These are phyloP conservation scores for Leishmania tropica DNA, from an alignment of 208 protist genomes.

Conservation along the genomic window DNA sequence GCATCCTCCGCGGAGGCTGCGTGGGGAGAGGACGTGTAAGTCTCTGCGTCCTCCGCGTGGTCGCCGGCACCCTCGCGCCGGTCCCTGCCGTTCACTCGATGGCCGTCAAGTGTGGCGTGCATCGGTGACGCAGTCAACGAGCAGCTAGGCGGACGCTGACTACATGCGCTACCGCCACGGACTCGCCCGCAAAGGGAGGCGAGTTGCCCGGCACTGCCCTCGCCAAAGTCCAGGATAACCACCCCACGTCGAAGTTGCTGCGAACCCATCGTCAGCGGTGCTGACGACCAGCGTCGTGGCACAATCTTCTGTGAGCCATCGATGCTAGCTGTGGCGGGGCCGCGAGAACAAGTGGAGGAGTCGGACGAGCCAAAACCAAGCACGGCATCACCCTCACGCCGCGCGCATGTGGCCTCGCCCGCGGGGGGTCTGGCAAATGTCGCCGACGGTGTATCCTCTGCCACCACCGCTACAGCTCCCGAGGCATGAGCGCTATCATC, in stretches of 20 bases:
- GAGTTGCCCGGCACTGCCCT: conserved; percentile 80
- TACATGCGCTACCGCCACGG: conserved; percentile 7
- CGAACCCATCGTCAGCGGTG: neutral
- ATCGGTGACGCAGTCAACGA: neutral
- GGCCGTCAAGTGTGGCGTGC: neutral
- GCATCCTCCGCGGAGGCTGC: too few relatives aligned
- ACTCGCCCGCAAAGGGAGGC: conserved; percentile 36
- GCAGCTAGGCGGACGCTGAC: neutral
- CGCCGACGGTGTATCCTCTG: neutral
- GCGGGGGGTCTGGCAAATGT: neutral
- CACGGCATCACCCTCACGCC: neutral
- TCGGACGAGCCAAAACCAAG: too few relatives aligned
- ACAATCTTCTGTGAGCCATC: neutral
- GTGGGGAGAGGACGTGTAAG: too few relatives aligned
- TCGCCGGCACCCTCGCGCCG: neutral
- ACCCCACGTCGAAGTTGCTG: conserved; percentile 39
- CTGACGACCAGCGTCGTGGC: neutral
- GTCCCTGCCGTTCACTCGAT: neutral
- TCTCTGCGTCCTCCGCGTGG: neutral
- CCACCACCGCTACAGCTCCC: neutral
- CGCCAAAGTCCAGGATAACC: conserved; percentile 86
- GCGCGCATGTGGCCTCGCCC: neutral
- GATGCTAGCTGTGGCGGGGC: neutral
- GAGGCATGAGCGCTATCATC: neutral
- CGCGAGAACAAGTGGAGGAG: neutral